A percentile compares a stretch with the other conserved stretches of the same genome.
phyloP scores from a whole-genome alignment of 192 early-diverging fungal species.

The Rhizophagus prolifer region DNA sequence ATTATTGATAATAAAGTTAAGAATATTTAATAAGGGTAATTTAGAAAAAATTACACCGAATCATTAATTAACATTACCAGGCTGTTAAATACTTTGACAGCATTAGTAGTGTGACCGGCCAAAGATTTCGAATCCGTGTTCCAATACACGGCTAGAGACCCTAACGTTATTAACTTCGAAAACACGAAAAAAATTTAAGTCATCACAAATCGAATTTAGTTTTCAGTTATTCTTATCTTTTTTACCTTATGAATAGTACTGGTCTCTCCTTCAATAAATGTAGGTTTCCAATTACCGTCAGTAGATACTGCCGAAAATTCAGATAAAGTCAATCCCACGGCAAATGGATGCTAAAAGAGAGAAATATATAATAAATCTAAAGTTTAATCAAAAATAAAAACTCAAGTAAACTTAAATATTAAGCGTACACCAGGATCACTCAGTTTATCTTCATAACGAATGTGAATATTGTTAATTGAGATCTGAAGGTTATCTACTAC shows the following conservation, averaged over 20 bases:
- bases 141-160: constrained; percentile 84
- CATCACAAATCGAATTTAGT: not conserved
- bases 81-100: constrained; percentile 43
- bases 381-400: constrained; percentile 11
- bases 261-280: constrained; percentile 76
- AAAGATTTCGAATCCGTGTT: constrained; percentile 73
- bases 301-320: constrained; percentile 93
- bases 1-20: constrained; percentile 29
- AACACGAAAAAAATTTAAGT: not conserved
- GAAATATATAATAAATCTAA: constrained; percentile 1
- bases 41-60: not conserved
- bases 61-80: constrained; percentile 40
- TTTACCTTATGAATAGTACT: constrained; percentile 86
- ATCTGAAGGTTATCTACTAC: constrained; percentile 97
- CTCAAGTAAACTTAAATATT: not conserved
- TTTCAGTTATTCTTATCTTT: not conserved
- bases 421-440: constrained; percentile 60
- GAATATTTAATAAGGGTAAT: not conserved
- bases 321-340: constrained; percentile 82
- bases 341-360: constrained; percentile 64
- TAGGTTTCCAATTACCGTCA: constrained; percentile 78
- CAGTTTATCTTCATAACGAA: constrained; percentile 89
- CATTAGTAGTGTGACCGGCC: constrained; percentile 52
- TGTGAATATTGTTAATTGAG: constrained; percentile 91
- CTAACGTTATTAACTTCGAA: constrained; percentile 52